These are phyloP conservation scores for Chernovozyma aurita DNA, from an alignment of 1,139 yeast species.

Conservation along the genomic window DNA sequence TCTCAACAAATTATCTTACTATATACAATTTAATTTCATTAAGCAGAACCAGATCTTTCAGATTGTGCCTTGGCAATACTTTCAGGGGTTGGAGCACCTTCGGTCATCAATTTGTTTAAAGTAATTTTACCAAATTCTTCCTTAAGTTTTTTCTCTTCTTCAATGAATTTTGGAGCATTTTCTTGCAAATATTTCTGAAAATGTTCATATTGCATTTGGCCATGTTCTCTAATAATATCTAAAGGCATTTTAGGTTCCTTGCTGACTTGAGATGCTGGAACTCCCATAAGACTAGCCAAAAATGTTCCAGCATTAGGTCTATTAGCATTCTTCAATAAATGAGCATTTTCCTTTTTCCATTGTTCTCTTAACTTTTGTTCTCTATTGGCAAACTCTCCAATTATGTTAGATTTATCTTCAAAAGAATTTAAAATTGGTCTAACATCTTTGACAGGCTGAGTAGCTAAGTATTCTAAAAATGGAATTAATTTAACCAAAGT, in stretches of 20 bases:
- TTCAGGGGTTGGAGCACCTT: constrained; percentile 83
- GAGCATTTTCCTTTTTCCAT: constrained; percentile 64
- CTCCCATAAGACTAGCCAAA: constrained; percentile 57
- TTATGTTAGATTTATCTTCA: constrained; percentile 52
- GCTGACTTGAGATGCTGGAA: constrained; percentile 44
- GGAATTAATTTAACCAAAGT: constrained; percentile 77
- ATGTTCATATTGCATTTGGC: constrained; percentile 82
- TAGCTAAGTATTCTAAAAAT: constrained; percentile 89
- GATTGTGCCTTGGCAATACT: constrained; percentile 70
- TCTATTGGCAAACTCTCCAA: constrained; percentile 75
- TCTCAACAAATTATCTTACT: background rate
- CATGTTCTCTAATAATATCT: constrained; percentile 87
- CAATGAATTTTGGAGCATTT: constrained; percentile 82
- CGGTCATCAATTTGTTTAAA: constrained; percentile 76
- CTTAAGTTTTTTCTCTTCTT: constrained; percentile 73
- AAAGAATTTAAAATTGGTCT: constrained; percentile 82
- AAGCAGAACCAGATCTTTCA: constrained; percentile 19
- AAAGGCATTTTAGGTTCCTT: constrained; percentile 80
- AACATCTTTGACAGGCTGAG: constrained; percentile 85
- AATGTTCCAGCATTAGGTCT: constrained; percentile 50
- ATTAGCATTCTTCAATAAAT: constrained; percentile 30
- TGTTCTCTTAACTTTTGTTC: constrained; percentile 67
- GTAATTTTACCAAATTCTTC: constrained; percentile 79
- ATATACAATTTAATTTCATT: background rate
- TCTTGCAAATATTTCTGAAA: constrained; percentile 82